Conservation (phyloP, 495 filamentous ascomycete species). For the Ramalina peruviana region DNA sequence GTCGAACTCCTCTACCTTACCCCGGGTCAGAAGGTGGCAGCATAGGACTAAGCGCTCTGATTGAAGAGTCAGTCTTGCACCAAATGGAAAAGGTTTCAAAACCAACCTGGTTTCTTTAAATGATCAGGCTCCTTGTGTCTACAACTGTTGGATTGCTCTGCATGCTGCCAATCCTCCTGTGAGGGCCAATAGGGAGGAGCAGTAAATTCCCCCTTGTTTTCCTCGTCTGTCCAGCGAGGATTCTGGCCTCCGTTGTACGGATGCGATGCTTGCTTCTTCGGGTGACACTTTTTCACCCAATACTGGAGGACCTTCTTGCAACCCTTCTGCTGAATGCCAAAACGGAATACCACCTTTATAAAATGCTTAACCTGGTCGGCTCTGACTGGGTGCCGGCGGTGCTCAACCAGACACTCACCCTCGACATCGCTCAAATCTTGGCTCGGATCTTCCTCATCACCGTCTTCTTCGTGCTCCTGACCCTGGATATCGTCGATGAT, state of each 20-base stretch:
- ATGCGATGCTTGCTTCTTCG: slow-evolving; percentile 46
- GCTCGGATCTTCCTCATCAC: too few relatives aligned
- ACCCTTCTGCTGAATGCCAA: slow-evolving; percentile 28
- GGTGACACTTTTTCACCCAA: slow-evolving; percentile 10
- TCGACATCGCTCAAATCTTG: too few relatives aligned
- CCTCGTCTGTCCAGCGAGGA: background rate
- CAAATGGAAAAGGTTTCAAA: background rate
- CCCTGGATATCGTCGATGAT: too few relatives aligned
- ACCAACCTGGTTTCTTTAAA: slow-evolving; percentile 57
- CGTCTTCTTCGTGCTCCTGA: too few relatives aligned
- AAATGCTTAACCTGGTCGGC: too few relatives aligned
- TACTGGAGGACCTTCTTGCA: slow-evolving; percentile 15
- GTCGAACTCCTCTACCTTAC: background rate
- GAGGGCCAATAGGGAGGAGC: slow-evolving; percentile 77
- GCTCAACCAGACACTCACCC: too few relatives aligned
- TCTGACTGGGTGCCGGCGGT: too few relatives aligned
- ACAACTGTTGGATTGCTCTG: slow-evolving; percentile 12
- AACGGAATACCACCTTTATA: too few relatives aligned
- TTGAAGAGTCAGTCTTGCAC: background rate
- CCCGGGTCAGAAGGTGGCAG: slow-evolving; percentile 1
- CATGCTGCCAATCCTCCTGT: slow-evolving; percentile 12
- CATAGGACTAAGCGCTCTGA: slow-evolving; percentile 7
- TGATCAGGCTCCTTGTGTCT: slow-evolving; percentile 81
- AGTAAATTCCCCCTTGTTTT: slow-evolving; percentile 32
- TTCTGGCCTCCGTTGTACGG: slow-evolving; percentile 55